Evolutionary conservation across 805 yeast genomes (phyloP).

Genomic region (Candida maris): DNA sequence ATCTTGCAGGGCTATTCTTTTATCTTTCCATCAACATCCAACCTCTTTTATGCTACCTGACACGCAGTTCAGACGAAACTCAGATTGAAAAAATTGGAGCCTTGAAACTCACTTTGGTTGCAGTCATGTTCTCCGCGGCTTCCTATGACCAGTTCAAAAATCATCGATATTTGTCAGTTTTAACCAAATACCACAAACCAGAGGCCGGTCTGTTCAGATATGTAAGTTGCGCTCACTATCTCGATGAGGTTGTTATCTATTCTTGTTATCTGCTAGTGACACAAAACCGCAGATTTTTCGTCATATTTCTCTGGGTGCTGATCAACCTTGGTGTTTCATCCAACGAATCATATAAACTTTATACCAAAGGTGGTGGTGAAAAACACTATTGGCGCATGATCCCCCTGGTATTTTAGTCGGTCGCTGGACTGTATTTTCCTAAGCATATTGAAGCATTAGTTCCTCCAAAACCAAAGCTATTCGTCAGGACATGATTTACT

Average conservation of each 20-base stretch:
- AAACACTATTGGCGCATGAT: constrained; percentile 21
- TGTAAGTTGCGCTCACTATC: constrained; percentile 65
- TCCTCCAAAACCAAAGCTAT: constrained; percentile 98
- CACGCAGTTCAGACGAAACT: constrained; percentile 2
- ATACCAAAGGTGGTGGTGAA: constrained; percentile 27
- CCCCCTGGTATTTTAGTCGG: constrained; percentile 27
- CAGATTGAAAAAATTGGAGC: too few relatives aligned
- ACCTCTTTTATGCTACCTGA: constrained; percentile 21
- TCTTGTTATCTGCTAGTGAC: constrained; percentile 24
- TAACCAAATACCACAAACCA: constrained; percentile 59
- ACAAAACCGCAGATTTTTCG: constrained; percentile 16
- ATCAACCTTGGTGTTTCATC: constrained; percentile 56
- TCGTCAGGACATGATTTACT: constrained; percentile 64
- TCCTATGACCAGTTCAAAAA: constrained; percentile 46
- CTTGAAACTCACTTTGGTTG: constrained; percentile 2
- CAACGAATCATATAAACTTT: constrained; percentile 46
- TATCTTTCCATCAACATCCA: constrained; percentile 47
- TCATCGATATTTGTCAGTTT: constrained; percentile 46
- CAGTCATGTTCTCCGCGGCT: constrained; percentile 28
- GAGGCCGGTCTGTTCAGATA: constrained; percentile 43
- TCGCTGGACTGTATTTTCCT: constrained; percentile 25
- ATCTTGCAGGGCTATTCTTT: constrained; percentile 59
- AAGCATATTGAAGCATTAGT: constrained; percentile 77
- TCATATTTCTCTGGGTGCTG: constrained; percentile 36
- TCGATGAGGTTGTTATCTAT: constrained; percentile 62